Base-by-base conservation (phyloP, 2,329 filamentous ascomycete species). In the Emericellopsis cladophorae region DNA sequence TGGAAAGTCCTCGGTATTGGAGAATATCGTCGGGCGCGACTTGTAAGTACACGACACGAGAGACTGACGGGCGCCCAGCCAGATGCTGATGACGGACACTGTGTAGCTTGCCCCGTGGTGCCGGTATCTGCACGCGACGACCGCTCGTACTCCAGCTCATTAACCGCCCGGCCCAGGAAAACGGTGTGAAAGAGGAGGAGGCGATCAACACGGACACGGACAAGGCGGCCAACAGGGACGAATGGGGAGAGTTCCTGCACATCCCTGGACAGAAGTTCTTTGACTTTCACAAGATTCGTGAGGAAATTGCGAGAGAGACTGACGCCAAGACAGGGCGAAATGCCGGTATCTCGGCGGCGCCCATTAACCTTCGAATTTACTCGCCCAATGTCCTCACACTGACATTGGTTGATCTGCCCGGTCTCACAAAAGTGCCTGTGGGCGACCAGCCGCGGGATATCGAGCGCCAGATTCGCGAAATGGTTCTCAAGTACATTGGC, bases 221-320 rank as follows among this genome's bases (percentile, higher is more conserved):
- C 64, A 84, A 84, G 61, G 84, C 88, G 51, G 86, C 89, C 55
- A 98, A 98, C 62, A 64, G 76, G 16, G 88, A 96, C 58, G 92
- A 98, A 64, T 98, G 93, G 86, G 92, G 90, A 70, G 92, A 98
- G 71, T 98, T 98, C 65, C 72, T 98, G 48, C 92, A 98, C 64
- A 85, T 98, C 48, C 90, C 92, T 16, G 92, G 89, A 53, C 86
- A 96, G 66, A 96, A 96, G 66, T 96, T 94, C 70, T 80, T 80
- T 66, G 92, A 98, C 67, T 98, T 98, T 70, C 85, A 88, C 71
- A 95, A 95, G 72, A 95, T 98, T 55, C 79, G 92, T 54, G 92
- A 96, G 44, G 92, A 98, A 68, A 98, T 98, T 59, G 84, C 90
- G 50, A 81, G 86, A 54, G 92, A 98, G 68, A 98, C 92, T 35